Base-by-base conservation (phyloP, 805 yeast species). In the Zygosaccharomyces rouxii region DNA sequence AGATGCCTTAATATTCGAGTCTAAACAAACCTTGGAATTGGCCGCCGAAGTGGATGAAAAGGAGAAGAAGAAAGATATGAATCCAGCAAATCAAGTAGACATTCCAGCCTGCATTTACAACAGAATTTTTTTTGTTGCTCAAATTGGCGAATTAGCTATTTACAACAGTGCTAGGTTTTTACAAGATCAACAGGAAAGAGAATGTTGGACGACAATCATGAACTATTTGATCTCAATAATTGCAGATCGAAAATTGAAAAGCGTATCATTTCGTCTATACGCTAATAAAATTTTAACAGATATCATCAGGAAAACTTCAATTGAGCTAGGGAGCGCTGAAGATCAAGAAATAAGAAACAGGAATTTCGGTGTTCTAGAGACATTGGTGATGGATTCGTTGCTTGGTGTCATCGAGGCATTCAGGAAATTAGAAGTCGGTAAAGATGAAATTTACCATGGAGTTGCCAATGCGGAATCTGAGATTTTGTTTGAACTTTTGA, bases 381-480 rank as follows among this genome's bases (percentile, higher is more conserved):
- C 60, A 3, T 70, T 73, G 55, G 69, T 85, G 0, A 70, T 84
- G 43, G 62, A 63, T 14, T 73, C 86, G 0, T 60, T 86, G 26
- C 69, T 73, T 44, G 60, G 60, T 0, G 74, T 81, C 33, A 71
- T 81, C 25, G 60, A 63, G 3, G 66, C 66, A 1, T 61, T 84
- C 35, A 65, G 76, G 11, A 55, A 62, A 1, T 54, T 63, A n/a
- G 57, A 58, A 3, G 47, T 61, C 0, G 55, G 58, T 1, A 58
- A 55, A 13, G 59, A 59, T 7, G 62, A 63, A 52, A 47, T 78
- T 1, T 69, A 78, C 47, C 55, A 55, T 37, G 68, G 69, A 3
- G 53, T 52, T n/a, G 53, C 59, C 4, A 79, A 79, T 53, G 77
- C 81, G 28, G 89, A 84, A 55, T 76, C 82, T 2, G 90, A 85